Evolutionary conservation across 768 basidiomycete genomes (phyloP).

Genomic region (Lentinula guzmanii): DNA sequence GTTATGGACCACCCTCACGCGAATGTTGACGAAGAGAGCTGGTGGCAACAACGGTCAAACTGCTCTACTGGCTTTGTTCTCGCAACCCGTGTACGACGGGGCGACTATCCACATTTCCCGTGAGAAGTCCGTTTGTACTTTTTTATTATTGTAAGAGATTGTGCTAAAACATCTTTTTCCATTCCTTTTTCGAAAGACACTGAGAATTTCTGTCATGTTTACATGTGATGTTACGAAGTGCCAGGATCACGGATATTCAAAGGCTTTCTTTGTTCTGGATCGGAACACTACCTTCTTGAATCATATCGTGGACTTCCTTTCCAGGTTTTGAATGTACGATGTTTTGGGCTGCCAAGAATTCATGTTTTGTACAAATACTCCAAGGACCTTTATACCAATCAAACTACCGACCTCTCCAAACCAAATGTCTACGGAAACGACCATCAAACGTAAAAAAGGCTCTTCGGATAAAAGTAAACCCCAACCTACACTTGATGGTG

Average conservation of each 20-base stretch:
- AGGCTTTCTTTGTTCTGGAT: neutral
- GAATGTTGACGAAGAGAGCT: too few relatives aligned
- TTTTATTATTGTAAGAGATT: neutral
- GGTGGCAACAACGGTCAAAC: too few relatives aligned
- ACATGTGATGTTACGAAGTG: neutral
- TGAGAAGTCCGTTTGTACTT: neutral
- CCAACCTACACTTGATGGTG: neutral
- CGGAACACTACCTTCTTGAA: neutral
- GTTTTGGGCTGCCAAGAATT: conserved; percentile 1
- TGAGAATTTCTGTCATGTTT: neutral
- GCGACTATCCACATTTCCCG: neutral
- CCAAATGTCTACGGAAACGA: neutral
- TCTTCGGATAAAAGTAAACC: neutral
- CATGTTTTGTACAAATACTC: conserved; percentile 3
- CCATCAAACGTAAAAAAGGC: neutral
- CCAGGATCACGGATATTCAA: neutral
- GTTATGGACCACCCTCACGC: too few relatives aligned
- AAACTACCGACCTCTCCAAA: neutral
- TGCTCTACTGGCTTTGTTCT: neutral
- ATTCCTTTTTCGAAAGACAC: neutral
- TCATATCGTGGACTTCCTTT: neutral
- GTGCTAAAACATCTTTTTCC: neutral
- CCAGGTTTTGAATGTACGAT: neutral
- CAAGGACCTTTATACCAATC: neutral
- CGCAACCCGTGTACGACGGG: neutral